A percentile compares a stretch with the other conserved stretches of the same genome.
These are phyloP conservation scores for Aspergillus panamensis DNA, from an alignment of 495 filamentous ascomycete species.

Conservation along the genomic window DNA sequence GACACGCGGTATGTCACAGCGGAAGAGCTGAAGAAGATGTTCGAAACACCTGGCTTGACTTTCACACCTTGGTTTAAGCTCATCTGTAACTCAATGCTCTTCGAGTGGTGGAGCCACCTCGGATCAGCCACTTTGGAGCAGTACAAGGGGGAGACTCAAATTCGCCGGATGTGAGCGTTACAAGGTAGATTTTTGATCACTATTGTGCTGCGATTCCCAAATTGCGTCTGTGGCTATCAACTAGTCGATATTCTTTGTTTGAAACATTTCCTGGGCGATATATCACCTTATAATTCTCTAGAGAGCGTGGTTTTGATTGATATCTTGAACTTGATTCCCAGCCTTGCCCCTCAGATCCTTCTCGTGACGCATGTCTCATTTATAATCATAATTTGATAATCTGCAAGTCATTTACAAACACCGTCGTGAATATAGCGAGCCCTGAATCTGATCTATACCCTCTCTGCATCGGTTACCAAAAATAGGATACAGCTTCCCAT, in stretches of 20 bases:
- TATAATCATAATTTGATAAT: too few species aligned
- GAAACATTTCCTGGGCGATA: neutral
- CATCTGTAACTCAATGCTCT: conserved; percentile 95
- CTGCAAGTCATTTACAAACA: too few species aligned
- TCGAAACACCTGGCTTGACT: conserved; percentile 69
- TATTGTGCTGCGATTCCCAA: conserved; percentile 8
- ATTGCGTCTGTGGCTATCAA: neutral
- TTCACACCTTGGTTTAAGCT: conserved; percentile 99
- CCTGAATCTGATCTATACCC: neutral
- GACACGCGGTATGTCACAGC: conserved; percentile 79
- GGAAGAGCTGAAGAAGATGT: conserved; percentile 80
- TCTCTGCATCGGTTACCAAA: conserved; percentile 49
- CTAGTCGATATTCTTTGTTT: neutral
- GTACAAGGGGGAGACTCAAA: conserved; percentile 81
- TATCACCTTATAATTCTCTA: too few species aligned
- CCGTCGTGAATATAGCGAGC: too few species aligned
- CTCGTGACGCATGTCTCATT: neutral
- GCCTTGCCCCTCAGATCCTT: neutral
- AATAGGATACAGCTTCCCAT: conserved; percentile 74
- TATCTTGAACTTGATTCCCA: too few species aligned
- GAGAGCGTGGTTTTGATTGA: too few species aligned
- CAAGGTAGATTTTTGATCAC: conserved; percentile 6
- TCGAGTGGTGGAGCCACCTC: conserved; percentile 95
- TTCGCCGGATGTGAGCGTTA: conserved; percentile 70
- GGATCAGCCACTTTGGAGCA: conserved; percentile 71